Evolutionary conservation across 2,329 filamentous ascomycete genomes (phyloP), one percentile per base, ranked within the genome.

Genomic region (Epichloe coenophiala): DNA sequence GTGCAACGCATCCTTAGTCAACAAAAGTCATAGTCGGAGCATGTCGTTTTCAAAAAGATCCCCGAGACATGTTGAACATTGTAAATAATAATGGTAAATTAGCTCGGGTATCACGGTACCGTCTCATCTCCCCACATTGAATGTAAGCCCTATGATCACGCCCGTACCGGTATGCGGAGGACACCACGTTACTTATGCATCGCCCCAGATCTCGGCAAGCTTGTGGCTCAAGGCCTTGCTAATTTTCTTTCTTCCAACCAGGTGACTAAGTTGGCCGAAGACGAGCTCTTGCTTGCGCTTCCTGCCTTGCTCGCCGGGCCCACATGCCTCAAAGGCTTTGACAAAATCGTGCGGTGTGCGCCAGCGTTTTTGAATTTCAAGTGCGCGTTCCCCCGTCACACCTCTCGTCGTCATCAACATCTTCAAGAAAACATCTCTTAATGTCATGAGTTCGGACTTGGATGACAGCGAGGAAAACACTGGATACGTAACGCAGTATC

Each of bases 321-420:
- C 76, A 47, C 79, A 77, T 1, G 64, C 65, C 56, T 81, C 76
- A 59, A 80, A 89, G 0, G 84, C 86, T 59, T 82, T 77, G n/a
- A 87, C 69, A 47, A 93, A 78, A 1, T 80, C 78, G 52, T 77
- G 71, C 0, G 87, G 87, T 2, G 86, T 91, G 56, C 75, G 78
- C 84, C 86, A 93, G n/a, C 74, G 69, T 57, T 80, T 81, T 61
- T 91, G 86, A 12, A 93, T 88, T 65, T 88, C 86, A 5, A 90
- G 65, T 0, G 87, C 87, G 59, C 86, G 87, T 58, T 90, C 86
- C 83, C 84, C 84, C 1, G 84, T 86, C 12, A 93, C 72, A 1
- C 85, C 84, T 50, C 77, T 77, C 2, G 78, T 87, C 55, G 84
- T 88, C 86, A 93, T 89, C 45, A 93, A 74, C 86, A 93, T 91